Percentiles rank a stretch among this genome's conserved stretches.
These are phyloP conservation scores for Coniochaeta sp. DNA, from an alignment of 2,329 filamentous ascomycete genomes.

Conservation along the genomic window DNA sequence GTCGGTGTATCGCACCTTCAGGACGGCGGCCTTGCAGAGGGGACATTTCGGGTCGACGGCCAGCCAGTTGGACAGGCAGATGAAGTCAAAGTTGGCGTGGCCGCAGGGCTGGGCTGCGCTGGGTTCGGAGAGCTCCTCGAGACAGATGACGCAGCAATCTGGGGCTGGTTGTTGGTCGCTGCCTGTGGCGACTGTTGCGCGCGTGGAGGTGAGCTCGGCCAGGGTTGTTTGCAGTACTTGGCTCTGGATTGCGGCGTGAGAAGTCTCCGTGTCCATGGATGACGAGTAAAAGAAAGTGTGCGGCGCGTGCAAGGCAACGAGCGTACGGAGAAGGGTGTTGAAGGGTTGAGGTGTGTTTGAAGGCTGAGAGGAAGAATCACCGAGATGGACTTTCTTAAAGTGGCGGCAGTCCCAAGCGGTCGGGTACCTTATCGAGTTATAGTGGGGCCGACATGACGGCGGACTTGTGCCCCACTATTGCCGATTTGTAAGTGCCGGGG, in stretches of 20 bases:
- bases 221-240: constrained; percentile 37
- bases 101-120: constrained; percentile 69
- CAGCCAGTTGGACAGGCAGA: constrained; percentile 79
- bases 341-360: not conserved
- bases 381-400: not conserved
- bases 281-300: not conserved
- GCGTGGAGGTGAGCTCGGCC: constrained; percentile 25
- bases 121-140: constrained; percentile 65
- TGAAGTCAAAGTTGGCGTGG: constrained; percentile 76
- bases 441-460: not conserved
- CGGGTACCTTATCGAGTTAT: no score
- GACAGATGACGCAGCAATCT: constrained; percentile 74
- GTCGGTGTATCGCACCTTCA: constrained; percentile 55
- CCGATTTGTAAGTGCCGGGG: not conserved
- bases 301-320: not conserved
- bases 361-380: not conserved
- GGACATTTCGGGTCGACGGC: constrained; percentile 65
- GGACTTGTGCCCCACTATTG: not conserved
- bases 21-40: constrained; percentile 58
- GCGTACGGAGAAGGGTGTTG: not conserved
- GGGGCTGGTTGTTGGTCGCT: constrained; percentile 19
- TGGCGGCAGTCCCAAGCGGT: not conserved
- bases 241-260: constrained; percentile 26
- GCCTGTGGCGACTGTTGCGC: constrained; percentile 13
- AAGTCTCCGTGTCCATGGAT: constrained; percentile 19